phyloP scores from a whole-genome alignment of 306 rosid species.

The Cucurbita moschata region DNA sequence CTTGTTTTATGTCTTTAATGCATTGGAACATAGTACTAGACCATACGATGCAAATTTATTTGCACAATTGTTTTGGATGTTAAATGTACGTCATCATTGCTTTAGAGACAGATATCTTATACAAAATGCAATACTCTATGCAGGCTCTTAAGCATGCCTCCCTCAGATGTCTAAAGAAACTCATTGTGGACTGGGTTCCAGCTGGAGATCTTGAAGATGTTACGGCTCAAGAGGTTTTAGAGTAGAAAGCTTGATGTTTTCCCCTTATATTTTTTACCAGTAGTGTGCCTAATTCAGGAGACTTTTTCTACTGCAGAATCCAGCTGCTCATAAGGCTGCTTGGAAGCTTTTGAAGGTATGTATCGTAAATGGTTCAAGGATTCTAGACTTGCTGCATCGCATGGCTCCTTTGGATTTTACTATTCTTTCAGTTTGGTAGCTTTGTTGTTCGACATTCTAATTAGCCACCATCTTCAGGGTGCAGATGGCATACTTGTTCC shows the following conservation, averaged over 20 bases:
- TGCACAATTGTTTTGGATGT: neutral
- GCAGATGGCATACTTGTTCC: slow-evolving; percentile 6
- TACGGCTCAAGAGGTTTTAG: slow-evolving; percentile 26
- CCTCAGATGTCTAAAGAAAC: slow-evolving; percentile 25
- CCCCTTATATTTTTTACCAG: neutral
- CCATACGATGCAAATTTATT: neutral
- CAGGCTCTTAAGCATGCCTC: slow-evolving; percentile 42
- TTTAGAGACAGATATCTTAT: neutral
- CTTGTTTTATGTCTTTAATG: neutral
- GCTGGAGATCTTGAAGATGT: slow-evolving; percentile 29
- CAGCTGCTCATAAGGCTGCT: neutral
- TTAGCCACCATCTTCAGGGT: neutral
- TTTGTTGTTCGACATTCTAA: no score
- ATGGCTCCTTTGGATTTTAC: no score
- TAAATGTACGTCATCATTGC: neutral
- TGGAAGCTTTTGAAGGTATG: slow-evolving; percentile 3
- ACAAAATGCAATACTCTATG: slow-evolving; percentile 1
- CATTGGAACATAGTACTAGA: neutral
- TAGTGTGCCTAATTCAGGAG: neutral
- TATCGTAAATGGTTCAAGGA: no score
- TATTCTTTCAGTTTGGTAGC: no score
- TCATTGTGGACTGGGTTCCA: slow-evolving; percentile 30
- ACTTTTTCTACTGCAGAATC: neutral
- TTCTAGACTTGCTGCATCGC: no score
- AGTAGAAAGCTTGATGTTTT: neutral